phyloP scores from a whole-genome alignment of 192 early-diverging fungal species.

The Coemansia reversa region DNA sequence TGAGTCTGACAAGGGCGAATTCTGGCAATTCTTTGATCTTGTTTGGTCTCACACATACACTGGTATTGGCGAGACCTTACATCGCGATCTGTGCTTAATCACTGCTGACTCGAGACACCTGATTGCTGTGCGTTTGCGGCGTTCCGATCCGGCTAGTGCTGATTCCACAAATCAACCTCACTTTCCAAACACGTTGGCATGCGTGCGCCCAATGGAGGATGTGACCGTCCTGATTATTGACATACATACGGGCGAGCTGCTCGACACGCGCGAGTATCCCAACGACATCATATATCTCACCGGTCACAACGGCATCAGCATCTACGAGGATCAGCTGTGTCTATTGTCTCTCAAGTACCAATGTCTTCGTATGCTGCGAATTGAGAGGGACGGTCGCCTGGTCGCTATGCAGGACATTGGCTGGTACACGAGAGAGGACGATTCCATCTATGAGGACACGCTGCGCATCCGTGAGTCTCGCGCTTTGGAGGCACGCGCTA shows the following conservation, averaged over 20 bases:
- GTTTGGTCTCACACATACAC: conserved; percentile 41
- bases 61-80: conserved; percentile 37
- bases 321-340: conserved; percentile 44
- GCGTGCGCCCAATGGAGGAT: conserved; percentile 44
- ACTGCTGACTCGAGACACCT: conserved; percentile 31
- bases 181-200: conserved; percentile 29
- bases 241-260: conserved; percentile 22
- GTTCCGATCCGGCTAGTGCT: conserved; percentile 1
- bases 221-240: conserved; percentile 41
- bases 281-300: conserved; percentile 44
- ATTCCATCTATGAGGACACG: conserved; percentile 32
- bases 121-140: conserved; percentile 32
- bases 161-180: not conserved
- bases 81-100: conserved; percentile 48
- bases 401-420: conserved; percentile 44
- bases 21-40: conserved; percentile 43
- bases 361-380: conserved; percentile 44
- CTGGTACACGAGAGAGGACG: conserved; percentile 48
- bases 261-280: conserved; percentile 40
- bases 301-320: conserved; percentile 45
- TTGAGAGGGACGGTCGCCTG: conserved; percentile 27
- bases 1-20: conserved; percentile 34
- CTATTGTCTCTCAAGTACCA: conserved; percentile 50
- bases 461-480: conserved; percentile 28
- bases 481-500: conserved; percentile 8